Evolutionary conservation across 2,329 filamentous ascomycete species (phyloP).

Genomic region (Trichoderma arundinaceum): DNA sequence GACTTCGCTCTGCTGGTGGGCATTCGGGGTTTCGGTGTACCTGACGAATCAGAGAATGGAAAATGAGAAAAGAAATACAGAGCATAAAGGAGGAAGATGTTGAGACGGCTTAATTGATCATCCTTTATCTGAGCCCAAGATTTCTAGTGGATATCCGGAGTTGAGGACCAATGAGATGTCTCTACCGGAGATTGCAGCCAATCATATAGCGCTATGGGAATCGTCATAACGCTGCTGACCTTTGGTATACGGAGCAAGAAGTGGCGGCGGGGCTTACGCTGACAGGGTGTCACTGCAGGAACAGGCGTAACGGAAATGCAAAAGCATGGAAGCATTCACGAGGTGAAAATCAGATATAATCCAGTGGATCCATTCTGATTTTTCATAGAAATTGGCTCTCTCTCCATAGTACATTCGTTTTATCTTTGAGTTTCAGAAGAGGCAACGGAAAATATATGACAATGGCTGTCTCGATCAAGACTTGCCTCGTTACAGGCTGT

Average conservation of each 20-base stretch:
- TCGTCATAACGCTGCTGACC: background rate
- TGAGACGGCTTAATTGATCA: background rate
- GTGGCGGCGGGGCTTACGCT: background rate
- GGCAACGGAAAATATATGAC: background rate
- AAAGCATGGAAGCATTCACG: no score
- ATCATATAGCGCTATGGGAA: background rate
- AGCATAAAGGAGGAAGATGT: background rate
- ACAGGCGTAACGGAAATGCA: no score
- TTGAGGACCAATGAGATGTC: conserved; percentile 13
- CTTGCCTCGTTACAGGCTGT: conserved; percentile 46
- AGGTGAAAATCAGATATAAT: background rate
- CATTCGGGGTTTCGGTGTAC: conserved; percentile 14
- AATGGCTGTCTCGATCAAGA: conserved; percentile 33
- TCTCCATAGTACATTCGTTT: no score
- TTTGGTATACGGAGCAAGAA: background rate
- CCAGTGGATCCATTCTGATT: background rate
- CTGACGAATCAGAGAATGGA: background rate
- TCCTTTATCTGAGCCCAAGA: background rate
- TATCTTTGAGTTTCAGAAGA: no score
- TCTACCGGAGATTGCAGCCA: conserved; percentile 18
- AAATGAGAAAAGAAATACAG: background rate
- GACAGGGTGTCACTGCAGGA: no score
- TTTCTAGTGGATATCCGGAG: conserved; percentile 4
- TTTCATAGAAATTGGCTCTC: no score
- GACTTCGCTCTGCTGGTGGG: conserved; percentile 17